Evolutionary conservation across 345 rosid genomes (phyloP), one percentile per base, ranked within the genome.

Genomic region (Corchorus olitorius): DNA sequence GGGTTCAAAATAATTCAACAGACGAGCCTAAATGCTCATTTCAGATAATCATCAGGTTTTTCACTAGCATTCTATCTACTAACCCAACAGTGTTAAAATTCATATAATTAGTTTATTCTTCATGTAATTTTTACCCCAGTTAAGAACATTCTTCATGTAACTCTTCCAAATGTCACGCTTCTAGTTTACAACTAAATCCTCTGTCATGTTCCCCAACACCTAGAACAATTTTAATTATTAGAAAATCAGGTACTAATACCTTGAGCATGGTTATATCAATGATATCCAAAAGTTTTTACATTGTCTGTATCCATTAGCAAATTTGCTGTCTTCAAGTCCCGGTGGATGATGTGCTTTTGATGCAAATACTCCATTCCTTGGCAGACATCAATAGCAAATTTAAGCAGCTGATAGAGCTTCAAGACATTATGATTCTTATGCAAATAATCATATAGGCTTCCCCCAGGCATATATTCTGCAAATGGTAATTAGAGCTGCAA

Each of bases 321-420:
- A 83, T 92, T 92, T 76, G 90, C 91, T 15, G 97, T 90, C 91
- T 92, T 92, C 81, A 92, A 77, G 80, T 92, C 97, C 81, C 94
- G 84, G 58, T 92, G 92, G 67, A 92, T 90, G 69, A 92, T 87
- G 74, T 90, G 82, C 71, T 84, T 92, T 76, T 84, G 86, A 84
- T 92, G 97, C 87, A 92, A 85, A 80, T 92, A 92, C 61, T 87
- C 87, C 94, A 92, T 92, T 65, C 97, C 94, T 80, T 83, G 81
- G 89, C 85, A 85, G 77, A 90, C 87, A 82, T 92, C 94, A 56
- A 86, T 83, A 59, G 89, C 94, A 85, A 89, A 92, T 81, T 83
- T 87, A 79, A 92, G 78, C 79, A 89, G 77, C 55, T 87, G 88
- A 53, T 87, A 62, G 53, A 85, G 83, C 83, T 83, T 85, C 84